Evolutionary conservation across 495 filamentous ascomycete genomes (phyloP), one percentile per base, ranked within the genome.

Genomic region (Daldinia decipiens): DNA sequence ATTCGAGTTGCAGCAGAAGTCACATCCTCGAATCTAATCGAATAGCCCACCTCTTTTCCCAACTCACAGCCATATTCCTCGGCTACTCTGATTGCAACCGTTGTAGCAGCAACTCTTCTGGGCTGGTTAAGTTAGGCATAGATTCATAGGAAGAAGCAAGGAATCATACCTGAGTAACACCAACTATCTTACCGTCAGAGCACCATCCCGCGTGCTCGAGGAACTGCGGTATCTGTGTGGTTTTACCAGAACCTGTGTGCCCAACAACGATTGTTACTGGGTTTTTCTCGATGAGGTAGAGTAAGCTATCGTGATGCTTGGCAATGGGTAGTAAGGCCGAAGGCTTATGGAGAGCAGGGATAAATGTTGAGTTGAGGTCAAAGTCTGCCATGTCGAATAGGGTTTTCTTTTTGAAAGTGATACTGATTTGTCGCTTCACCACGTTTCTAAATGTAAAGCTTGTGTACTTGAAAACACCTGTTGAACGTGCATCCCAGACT

Each of bases 11-110:
- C 82, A 11, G 90, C 87, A 47, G 93, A 97, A n/a, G 94, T 97
- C 70, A 91, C 83, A 83, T 98, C 95, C 76, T 98, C 96, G 77
- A 99, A 99, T 59, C 95, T 87, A 67, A 98, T 97, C 21, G 93
- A 94, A 77, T 98, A 98, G 52, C 96, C 96, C 59, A 98, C 94
- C 79, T 98, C 92, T 80, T 97, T 93, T 17, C 95, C 96, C 21
- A 99, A 71, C 71, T 94, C 90, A 77, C 92, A 93, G 11, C 93
- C 90, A 86, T 94, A 91, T 79, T 99, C 95, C 69, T 97, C 92
- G 4, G 95, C 96, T 17, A 99, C 95, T 76, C 95, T 84, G 12
- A 89, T 85, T 47, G 96, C 95, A 36, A 99, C 93, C 7, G 93
- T 96, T 9, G 93, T 97, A 45, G 94, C 95, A 70, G 95, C 95